Conservation (phyloP, 768 basidiomycete species). For the Tylopilus balloui region DNA sequence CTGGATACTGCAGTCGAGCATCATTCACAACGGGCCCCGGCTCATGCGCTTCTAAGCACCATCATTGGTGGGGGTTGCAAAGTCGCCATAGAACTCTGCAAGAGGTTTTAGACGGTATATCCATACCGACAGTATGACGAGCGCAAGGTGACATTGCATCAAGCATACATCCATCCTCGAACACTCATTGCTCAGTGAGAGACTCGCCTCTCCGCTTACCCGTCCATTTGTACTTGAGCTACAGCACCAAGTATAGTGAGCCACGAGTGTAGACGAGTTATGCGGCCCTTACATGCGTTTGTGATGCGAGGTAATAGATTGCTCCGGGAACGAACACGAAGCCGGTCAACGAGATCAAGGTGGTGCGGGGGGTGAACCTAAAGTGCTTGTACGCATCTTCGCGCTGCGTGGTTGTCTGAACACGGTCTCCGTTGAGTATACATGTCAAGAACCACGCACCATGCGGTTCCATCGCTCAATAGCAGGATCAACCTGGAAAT, state of each 20-base stretch:
- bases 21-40: conserved; percentile 84
- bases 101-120: conserved; percentile 51
- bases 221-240: conserved; percentile 54
- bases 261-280: conserved; percentile 16
- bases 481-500: conserved; percentile 45
- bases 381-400: conserved; percentile 84
- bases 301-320: conserved; percentile 42
- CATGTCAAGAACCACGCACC: conserved; percentile 36
- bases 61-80: conserved; percentile 84
- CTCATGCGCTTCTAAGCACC: conserved; percentile 84
- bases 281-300: conserved; percentile 35
- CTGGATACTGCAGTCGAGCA: conserved; percentile 87
- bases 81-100: conserved; percentile 86
- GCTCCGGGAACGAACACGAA: conserved; percentile 61
- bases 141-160: conserved; percentile 1
- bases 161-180: not conserved
- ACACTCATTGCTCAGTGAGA: conserved; percentile 29
- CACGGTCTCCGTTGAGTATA: not conserved
- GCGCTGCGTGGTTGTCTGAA: conserved; percentile 43
- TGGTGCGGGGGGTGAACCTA: conserved; percentile 67
- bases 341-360: conserved; percentile 58
- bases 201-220: conserved; percentile 47
- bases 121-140: not conserved
- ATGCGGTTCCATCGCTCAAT: conserved; percentile 60
- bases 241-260: conserved; percentile 2